Evolutionary conservation across 768 basidiomycete species (phyloP).

Genomic region (Suillus subluteus): DNA sequence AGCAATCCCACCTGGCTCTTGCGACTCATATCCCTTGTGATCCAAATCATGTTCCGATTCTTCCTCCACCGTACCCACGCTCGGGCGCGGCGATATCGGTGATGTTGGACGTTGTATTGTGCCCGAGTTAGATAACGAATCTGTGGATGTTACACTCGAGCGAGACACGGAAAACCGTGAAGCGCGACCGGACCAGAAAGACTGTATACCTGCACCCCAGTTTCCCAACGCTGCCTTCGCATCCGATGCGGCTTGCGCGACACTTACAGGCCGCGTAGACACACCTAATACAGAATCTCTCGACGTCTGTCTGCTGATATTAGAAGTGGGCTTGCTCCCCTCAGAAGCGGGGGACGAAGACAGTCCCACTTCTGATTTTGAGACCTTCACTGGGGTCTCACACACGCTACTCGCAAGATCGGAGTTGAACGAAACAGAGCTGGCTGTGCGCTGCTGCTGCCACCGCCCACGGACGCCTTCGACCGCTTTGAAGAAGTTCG

Average conservation of each 20-base stretch:
- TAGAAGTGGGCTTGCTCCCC: constrained; percentile 17
- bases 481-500: constrained; percentile 86
- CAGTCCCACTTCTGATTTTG: constrained; percentile 30
- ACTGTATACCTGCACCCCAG: constrained; percentile 51
- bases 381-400: constrained; percentile 32
- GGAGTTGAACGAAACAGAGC: constrained; percentile 28
- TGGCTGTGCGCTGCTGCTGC: constrained; percentile 46
- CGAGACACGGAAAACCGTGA: constrained; percentile 43
- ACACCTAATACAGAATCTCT: constrained; percentile 28
- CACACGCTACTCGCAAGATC: constrained; percentile 24
- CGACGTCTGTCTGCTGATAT: constrained; percentile 26
- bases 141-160: constrained; percentile 28
- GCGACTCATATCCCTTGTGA: constrained; percentile 18
- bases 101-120: constrained; percentile 10
- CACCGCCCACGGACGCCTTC: constrained; percentile 85
- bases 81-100: constrained; percentile 19
- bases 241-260: constrained; percentile 37
- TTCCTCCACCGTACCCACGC: constrained; percentile 32
- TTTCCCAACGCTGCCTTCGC: constrained; percentile 39
- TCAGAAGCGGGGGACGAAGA: constrained; percentile 17
- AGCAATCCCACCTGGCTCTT: constrained; percentile 33
- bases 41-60: constrained; percentile 24
- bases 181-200: constrained; percentile 47
- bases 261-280: constrained; percentile 26
- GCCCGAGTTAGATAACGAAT: constrained; percentile 22